phyloP scores from a whole-genome alignment of 495 filamentous ascomycete species.

The Tuber melanosporum region DNA sequence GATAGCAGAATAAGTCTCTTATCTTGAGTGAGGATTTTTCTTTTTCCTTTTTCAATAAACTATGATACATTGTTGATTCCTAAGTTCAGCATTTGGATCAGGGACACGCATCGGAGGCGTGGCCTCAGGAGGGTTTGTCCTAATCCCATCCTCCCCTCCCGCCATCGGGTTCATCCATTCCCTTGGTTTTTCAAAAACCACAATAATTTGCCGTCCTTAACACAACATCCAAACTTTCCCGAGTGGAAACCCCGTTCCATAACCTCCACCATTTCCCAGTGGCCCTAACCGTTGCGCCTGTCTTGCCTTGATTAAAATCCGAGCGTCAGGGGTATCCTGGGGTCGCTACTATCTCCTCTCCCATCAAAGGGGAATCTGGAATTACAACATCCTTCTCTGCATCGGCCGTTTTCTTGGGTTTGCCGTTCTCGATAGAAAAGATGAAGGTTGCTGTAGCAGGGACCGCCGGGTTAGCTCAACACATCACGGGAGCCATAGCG shows the following conservation, averaged over 20 bases:
- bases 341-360: neutral
- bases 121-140: neutral
- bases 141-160: neutral
- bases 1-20: neutral
- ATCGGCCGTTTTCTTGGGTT: neutral
- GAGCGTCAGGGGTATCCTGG: neutral
- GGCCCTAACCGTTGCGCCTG: neutral
- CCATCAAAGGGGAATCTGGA: neutral
- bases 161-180: neutral
- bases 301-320: neutral
- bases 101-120: neutral
- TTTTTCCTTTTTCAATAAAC: neutral
- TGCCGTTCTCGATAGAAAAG: conserved; percentile 38
- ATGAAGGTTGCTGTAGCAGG: conserved; percentile 72
- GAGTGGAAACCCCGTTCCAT: neutral
- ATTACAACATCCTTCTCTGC: neutral
- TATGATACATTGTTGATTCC: neutral
- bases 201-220: neutral
- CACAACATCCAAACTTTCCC: neutral
- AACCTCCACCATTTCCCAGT: neutral
- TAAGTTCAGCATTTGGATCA: neutral
- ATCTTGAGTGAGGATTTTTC: neutral
- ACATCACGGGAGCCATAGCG: conserved; percentile 56
- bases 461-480: conserved; percentile 59
- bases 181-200: neutral